Conservation (phyloP, 2,329 filamentous ascomycete genomes). For the Endoconidiophora laricicola region DNA sequence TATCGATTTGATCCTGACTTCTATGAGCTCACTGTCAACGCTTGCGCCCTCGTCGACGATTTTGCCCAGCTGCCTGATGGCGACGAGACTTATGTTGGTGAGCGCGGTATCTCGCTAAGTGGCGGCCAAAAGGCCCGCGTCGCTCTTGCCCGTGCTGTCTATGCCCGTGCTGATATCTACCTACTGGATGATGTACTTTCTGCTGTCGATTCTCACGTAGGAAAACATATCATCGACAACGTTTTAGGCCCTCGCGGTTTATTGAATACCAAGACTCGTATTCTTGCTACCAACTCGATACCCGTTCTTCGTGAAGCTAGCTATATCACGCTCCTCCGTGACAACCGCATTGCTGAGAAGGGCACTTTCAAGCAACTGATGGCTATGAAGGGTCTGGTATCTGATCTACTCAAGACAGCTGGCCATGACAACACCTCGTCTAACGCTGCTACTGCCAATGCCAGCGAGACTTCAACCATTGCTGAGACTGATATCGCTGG, state of each 20-base stretch:
- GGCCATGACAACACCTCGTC: conserved; percentile 37
- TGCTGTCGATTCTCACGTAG: conserved; percentile 96
- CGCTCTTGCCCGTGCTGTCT: conserved; percentile 82
- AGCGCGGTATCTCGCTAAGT: conserved; percentile 88
- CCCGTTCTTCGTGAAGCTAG: conserved; percentile 78
- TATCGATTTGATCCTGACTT: conserved; percentile 87
- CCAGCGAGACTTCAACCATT: conserved; percentile 41
- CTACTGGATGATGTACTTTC: conserved; percentile 87
- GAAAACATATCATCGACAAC: conserved; percentile 83
- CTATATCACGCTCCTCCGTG: conserved; percentile 69
- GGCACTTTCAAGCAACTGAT: conserved; percentile 84
- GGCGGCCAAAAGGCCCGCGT: conserved; percentile 92
- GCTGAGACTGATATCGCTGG: conserved; percentile 30
- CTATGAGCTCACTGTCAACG: conserved; percentile 82
- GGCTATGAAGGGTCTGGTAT: conserved; percentile 83
- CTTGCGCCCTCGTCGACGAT: conserved; percentile 80
- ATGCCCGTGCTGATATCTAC: conserved; percentile 92
- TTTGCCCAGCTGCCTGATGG: conserved; percentile 87
- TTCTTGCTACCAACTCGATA: conserved; percentile 90
- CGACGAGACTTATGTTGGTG: conserved; percentile 90
- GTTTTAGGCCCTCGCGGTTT: conserved; percentile 77
- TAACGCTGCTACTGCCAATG: conserved; percentile 19
- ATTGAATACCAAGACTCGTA: conserved; percentile 69
- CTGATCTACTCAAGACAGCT: conserved; percentile 65
- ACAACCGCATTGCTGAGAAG: conserved; percentile 68